Evolutionary conservation across 208 protist genomes (phyloP).

Genomic region (Acanthamoeba rhysodes): DNA sequence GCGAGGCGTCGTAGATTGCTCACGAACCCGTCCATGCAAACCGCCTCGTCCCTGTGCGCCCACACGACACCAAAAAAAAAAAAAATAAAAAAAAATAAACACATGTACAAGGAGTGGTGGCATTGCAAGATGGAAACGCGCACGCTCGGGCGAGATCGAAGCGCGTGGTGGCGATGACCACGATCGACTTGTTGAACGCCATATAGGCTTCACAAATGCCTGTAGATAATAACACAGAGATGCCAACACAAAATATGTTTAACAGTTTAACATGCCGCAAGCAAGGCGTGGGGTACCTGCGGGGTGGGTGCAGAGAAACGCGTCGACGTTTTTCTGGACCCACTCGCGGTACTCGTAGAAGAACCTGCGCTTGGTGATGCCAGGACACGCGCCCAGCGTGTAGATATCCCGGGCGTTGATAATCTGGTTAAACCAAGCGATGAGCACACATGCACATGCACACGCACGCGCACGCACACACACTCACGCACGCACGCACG

Average conservation of each 20-base stretch:
- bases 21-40: slow-evolving; percentile 18
- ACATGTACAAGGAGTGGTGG: no score
- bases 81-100: background rate
- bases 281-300: no score
- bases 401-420: background rate
- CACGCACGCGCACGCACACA: no score
- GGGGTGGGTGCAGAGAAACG: slow-evolving; percentile 22
- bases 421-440: background rate
- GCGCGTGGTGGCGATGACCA: slow-evolving; percentile 76
- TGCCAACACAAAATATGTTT: no score
- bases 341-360: slow-evolving; percentile 55
- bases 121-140: background rate
- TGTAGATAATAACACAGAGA: no score
- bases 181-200: slow-evolving; percentile 77
- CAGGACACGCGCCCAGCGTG: slow-evolving; percentile 8
- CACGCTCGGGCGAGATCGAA: slow-evolving; percentile 73
- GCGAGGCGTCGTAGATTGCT: slow-evolving; percentile 38
- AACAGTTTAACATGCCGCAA: no score
- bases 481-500: background rate
- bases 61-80: no score
- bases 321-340: slow-evolving; percentile 11
- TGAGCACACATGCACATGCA: no score
- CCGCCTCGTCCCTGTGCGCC: background rate
- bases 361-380: slow-evolving; percentile 40
- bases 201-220: slow-evolving; percentile 78